These are phyloP conservation scores for Pyrenophora seminiperda DNA, from an alignment of 2,329 filamentous ascomycete species.

Conservation along the genomic window DNA sequence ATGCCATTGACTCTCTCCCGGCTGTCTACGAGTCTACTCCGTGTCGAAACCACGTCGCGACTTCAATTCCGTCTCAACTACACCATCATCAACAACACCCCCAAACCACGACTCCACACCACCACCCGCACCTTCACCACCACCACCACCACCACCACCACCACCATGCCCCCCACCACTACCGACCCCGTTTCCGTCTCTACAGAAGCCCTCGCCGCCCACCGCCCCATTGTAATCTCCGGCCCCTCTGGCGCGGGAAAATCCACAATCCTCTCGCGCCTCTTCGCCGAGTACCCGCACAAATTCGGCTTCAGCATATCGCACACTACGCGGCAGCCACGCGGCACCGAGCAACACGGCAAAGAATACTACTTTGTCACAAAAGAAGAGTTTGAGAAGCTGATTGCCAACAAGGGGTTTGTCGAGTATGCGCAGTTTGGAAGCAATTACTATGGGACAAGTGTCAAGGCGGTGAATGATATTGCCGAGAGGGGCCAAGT, in stretches of 20 bases:
- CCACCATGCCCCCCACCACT: constrained; percentile 34
- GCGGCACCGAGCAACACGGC: constrained; percentile 75
- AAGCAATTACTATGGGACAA: constrained; percentile 86
- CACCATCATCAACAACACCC: constrained; percentile 1
- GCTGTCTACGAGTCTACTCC: constrained; percentile 15
- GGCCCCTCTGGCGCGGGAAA: constrained; percentile 82
- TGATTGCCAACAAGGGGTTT: constrained; percentile 68
- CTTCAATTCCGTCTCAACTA: too few species aligned
- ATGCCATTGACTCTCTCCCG: constrained; percentile 37
- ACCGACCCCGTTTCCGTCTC: constrained; percentile 21
- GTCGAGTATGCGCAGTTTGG: constrained; percentile 88
- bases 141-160: constrained; percentile 16
- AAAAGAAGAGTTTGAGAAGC: constrained; percentile 54
- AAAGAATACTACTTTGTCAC: constrained; percentile 77
- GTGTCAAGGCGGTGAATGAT: constrained; percentile 76
- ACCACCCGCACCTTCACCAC: constrained; percentile 13
- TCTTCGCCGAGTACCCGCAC: constrained; percentile 69
- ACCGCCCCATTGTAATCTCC: constrained; percentile 72
- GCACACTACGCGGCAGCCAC: constrained; percentile 81
- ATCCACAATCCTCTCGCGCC: constrained; percentile 75
- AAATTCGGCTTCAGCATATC: constrained; percentile 66
- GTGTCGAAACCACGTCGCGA: neutral
- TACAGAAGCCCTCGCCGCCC: constrained; percentile 24
- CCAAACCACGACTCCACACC: constrained; percentile 4
- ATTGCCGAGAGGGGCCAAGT: constrained; percentile 72